phyloP scores from a whole-genome alignment of 2,329 filamentous ascomycete species.

The Rutstroemia sydowiana region DNA sequence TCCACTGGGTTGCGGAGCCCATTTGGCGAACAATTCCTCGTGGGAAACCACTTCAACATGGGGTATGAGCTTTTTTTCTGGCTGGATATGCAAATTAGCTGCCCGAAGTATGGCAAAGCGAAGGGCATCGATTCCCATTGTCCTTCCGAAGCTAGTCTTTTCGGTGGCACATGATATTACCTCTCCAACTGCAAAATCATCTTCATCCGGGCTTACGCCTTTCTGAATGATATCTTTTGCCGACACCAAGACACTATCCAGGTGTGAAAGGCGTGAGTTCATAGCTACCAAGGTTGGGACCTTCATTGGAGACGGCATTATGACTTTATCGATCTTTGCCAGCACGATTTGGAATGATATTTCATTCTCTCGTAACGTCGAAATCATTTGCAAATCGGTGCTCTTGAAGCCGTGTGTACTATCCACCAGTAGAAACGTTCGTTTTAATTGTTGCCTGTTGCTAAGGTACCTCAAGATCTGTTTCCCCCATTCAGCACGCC shows the following conservation, averaged over 20 bases:
- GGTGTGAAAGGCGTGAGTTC: constrained; percentile 29
- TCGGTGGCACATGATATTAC: constrained; percentile 51
- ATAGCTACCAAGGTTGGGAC: constrained; percentile 28
- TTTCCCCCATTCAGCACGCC: constrained; percentile 52
- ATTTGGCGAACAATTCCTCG: constrained; percentile 22
- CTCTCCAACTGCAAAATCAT: constrained; percentile 47
- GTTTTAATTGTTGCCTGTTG: constrained; percentile 48
- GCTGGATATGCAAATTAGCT: constrained; percentile 43
- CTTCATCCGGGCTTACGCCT: constrained; percentile 30
- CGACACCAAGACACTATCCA: constrained; percentile 34
- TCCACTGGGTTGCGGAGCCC: too few species aligned
- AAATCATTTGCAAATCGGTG: constrained; percentile 50
- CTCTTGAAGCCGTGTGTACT: constrained; percentile 54
- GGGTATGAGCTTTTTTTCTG: constrained; percentile 33
- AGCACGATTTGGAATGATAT: constrained; percentile 59
- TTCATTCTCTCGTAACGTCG: constrained; percentile 45
- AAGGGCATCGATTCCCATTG: constrained; percentile 53
- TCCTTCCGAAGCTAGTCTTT: constrained; percentile 38
- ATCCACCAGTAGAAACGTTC: constrained; percentile 60
- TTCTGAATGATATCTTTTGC: constrained; percentile 38
- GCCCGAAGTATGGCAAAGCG: constrained; percentile 58
- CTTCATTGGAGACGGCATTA: constrained; percentile 29
- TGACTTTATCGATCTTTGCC: constrained; percentile 56
- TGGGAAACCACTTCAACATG: constrained; percentile 27
- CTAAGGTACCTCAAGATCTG: constrained; percentile 64